These are phyloP conservation scores for Magnaporthiopsis incrustans DNA, from an alignment of 2,329 filamentous ascomycete genomes.

Conservation along the genomic window DNA sequence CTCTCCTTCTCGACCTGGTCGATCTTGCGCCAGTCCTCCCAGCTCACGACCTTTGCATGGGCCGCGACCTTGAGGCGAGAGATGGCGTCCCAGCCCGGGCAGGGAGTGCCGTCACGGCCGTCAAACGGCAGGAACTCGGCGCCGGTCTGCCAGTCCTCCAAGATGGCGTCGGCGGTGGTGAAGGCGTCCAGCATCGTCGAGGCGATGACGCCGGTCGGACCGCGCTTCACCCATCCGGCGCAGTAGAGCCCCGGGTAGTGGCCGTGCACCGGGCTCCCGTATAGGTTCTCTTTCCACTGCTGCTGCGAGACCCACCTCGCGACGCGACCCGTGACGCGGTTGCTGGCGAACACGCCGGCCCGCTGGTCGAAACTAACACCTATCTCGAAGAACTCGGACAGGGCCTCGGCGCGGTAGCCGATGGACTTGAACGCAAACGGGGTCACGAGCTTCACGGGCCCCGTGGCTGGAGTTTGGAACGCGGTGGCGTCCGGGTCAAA, in stretches of 20 bases:
- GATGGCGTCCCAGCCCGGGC: slow-evolving; percentile 71
- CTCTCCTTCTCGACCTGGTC: slow-evolving; percentile 66
- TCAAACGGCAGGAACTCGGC: slow-evolving; percentile 28
- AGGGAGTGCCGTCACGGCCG: slow-evolving; percentile 8
- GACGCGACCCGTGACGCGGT: slow-evolving; percentile 64
- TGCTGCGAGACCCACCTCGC: slow-evolving; percentile 24
- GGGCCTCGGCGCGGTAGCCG: slow-evolving; percentile 75
- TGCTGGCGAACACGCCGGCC: slow-evolving; percentile 74
- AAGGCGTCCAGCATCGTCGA: slow-evolving; percentile 96
- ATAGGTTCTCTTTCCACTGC: slow-evolving; percentile 8
- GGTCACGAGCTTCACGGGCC: slow-evolving; percentile 49
- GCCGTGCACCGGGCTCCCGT: slow-evolving; percentile 26
- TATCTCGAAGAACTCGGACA: slow-evolving; percentile 66
- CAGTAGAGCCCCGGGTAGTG: slow-evolving; percentile 72
- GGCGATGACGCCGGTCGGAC: slow-evolving; percentile 91
- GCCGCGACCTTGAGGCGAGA: slow-evolving; percentile 48
- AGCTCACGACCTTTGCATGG: slow-evolving; percentile 57
- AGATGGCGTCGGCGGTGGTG: slow-evolving; percentile 74
- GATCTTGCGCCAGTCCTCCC: slow-evolving; percentile 79
- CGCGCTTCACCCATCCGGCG: slow-evolving; percentile 92
- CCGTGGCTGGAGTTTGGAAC: slow-evolving; percentile 35
- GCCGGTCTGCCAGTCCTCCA: slow-evolving; percentile 59
- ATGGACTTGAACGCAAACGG: slow-evolving; percentile 85
- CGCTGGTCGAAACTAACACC: slow-evolving; percentile 70
- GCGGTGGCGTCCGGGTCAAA: slow-evolving; percentile 45